Base-by-base conservation (phyloP, 2,329 filamentous ascomycete genomes). In the Trichophyton mentagrophytes region DNA sequence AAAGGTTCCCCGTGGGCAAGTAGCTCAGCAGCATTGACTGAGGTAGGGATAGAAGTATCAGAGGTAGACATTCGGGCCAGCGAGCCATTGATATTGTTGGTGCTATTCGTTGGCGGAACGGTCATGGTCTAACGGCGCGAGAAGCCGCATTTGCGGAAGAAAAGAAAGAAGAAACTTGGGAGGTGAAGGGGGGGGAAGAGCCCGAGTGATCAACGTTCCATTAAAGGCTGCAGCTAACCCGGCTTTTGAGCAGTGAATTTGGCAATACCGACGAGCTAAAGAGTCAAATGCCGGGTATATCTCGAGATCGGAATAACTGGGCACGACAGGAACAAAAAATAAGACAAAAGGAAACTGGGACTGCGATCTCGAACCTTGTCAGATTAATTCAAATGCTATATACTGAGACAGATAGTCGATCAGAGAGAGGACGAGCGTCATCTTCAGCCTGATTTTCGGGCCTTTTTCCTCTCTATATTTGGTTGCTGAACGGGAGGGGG, bases 1-100 rank as follows among this genome's bases (percentile, higher is more conserved):
- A 70, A 70, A 20, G 68, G 68, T 61, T 65, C 66, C 33, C 68
- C 68, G 25, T 64, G 61, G 40, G 62, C 66, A 33, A 69, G 65
- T 17, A 70, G 64, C 22, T 69, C 65, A 55, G 66, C 61, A 30
- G 38, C 36, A 49, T 22, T 3, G 67, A 51, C 25, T 36, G 61
- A 58, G 46, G 38, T 33, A 13, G 57, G 42, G 27, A 58, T 20
- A 6, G 42, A 49, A 38, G 40, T 59, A 49, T 59, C 20, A 33
- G 57, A 44, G 40, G 57, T 30, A 27, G 57, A 51, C 38, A 36
- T 46, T 25, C 36, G 44, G 30, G 20, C 30, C 15, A 49, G 20
- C 20, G 44, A 36, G 30, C 30, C 42, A 49, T 46, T 22, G 40
- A 30, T 36, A 33, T 49, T 59, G 42, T n/a, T 33, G 30, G 30